A percentile compares a stretch with the other conserved stretches of the same genome.
phyloP scores from a whole-genome alignment of 805 yeast species.

The Kodamaea sagamina region DNA sequence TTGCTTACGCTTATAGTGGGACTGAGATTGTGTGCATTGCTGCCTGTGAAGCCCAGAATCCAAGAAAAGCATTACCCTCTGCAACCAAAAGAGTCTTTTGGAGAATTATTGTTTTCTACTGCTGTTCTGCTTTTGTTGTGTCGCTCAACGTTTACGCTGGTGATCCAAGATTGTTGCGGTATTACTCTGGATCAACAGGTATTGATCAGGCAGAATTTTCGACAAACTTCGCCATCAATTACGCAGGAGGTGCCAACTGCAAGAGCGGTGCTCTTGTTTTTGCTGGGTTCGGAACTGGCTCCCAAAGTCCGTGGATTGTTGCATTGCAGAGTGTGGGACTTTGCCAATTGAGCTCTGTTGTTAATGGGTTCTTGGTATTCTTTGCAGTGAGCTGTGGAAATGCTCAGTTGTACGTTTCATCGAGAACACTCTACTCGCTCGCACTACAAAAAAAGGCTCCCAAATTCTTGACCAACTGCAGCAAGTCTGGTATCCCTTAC shows the following conservation, averaged over 20 bases:
- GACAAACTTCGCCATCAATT: conserved; percentile 31
- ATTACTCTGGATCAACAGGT: conserved; percentile 42
- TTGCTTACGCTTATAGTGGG: conserved; percentile 78
- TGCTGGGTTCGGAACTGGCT: conserved; percentile 41
- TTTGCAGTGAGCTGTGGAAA: conserved; percentile 49
- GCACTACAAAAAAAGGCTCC: conserved; percentile 62
- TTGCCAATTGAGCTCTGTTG: conserved; percentile 39
- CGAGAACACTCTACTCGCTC: conserved; percentile 44
- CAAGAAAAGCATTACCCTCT: conserved; percentile 72
- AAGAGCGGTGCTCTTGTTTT: conserved; percentile 22
- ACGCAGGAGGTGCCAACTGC: conserved; percentile 41
- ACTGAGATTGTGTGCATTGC: conserved; percentile 82
- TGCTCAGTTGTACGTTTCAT: conserved; percentile 45
- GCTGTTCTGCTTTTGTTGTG: conserved; percentile 66
- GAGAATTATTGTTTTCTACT: conserved; percentile 64
- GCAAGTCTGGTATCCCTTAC: conserved; percentile 70
- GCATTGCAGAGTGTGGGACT: conserved; percentile 43
- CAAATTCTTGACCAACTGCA: conserved; percentile 57
- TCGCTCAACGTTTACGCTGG: conserved; percentile 76
- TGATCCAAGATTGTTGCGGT: conserved; percentile 69
- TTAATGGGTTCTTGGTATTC: conserved; percentile 48
- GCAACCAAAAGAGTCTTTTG: conserved; percentile 77
- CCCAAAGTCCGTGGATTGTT: conserved; percentile 49
- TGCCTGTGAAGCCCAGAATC: conserved; percentile 83
- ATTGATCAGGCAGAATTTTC: conserved; percentile 22